phyloP scores from a whole-genome alignment of 2,329 filamentous ascomycete species.

The Aspergillus luchuensis region DNA sequence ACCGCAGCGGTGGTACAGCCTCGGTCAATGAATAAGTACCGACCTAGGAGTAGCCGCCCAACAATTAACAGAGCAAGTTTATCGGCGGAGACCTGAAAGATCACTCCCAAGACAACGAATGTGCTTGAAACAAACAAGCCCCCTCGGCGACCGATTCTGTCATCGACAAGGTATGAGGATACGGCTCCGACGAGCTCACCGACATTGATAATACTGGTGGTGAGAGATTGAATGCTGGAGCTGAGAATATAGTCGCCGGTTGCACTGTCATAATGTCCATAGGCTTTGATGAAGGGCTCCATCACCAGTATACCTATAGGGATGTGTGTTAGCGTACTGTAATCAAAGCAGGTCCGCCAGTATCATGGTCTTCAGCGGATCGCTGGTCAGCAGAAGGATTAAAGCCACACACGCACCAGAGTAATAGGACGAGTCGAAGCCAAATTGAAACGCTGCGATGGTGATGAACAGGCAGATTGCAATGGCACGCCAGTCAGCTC shows the following conservation, averaged over 20 bases:
- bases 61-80: slow-evolving; percentile 1
- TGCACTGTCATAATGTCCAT: slow-evolving; percentile 1
- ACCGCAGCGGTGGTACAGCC: not conserved
- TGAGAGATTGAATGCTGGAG: slow-evolving; percentile 3
- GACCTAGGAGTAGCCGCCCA: not conserved
- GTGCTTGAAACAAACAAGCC: slow-evolving; percentile 1
- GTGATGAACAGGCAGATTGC: slow-evolving; percentile 7
- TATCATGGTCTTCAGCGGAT: too few species aligned
- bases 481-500: slow-evolving; percentile 4
- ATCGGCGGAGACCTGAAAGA: slow-evolving; percentile 1
- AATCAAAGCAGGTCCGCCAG: too few species aligned
- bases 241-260: not conserved
- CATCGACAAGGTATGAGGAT: slow-evolving; percentile 3
- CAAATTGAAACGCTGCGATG: slow-evolving; percentile 4
- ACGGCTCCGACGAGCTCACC: slow-evolving; percentile 5
- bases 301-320: not conserved
- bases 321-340: not conserved
- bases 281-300: slow-evolving; percentile 5
- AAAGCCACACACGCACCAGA: not conserved
- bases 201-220: slow-evolving; percentile 7
- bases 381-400: not conserved
- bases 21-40: not conserved
- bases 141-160: not conserved
- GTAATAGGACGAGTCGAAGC: slow-evolving; percentile 7
- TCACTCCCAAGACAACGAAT: not conserved